Percentiles rank a stretch among this genome's conserved stretches.
Conservation (phyloP, 345 rosid genomes). For the Raphanus raphanistrum region DNA sequence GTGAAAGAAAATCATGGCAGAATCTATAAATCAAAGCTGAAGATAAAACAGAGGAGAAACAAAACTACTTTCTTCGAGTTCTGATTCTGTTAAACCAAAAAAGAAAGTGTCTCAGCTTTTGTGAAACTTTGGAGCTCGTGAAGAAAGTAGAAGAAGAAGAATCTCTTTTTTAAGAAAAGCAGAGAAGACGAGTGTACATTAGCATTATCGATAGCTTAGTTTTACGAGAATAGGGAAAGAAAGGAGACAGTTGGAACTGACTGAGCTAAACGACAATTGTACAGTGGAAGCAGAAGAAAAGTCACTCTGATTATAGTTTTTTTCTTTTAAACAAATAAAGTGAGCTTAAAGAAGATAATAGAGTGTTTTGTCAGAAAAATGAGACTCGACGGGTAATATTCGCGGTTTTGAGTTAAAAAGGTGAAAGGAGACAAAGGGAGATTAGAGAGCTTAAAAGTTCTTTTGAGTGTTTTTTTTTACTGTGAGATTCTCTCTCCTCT, state of each 20-base stretch:
- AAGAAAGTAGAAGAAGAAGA: conserved; percentile 4
- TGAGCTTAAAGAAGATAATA: conserved; percentile 2
- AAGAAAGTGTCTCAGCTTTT: conserved; percentile 12
- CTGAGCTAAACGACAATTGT: conserved; percentile 26
- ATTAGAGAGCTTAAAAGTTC: conserved; percentile 5
- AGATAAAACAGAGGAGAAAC: neutral
- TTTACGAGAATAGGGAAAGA: conserved; percentile 34
- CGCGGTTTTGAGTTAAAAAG: conserved; percentile 16
- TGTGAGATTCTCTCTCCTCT: conserved; percentile 32
- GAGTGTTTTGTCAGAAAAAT: neutral
- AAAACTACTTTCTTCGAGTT: neutral
- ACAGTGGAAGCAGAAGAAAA: conserved; percentile 29
- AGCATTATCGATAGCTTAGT: conserved; percentile 25
- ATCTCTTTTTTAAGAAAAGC: conserved; percentile 7
- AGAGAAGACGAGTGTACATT: conserved; percentile 26
- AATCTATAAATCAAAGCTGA: too few relatives aligned
- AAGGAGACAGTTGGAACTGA: conserved; percentile 28
- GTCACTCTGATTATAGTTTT: neutral
- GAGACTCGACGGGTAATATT: conserved; percentile 26
- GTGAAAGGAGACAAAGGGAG: conserved; percentile 32
- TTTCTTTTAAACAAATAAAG: too few relatives aligned
- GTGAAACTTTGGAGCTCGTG: conserved; percentile 19
- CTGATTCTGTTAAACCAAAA: neutral
- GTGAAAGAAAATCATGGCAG: too few relatives aligned
- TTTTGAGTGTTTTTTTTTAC: neutral